phyloP scores from a whole-genome alignment of 306 rosid species.

The Quercus wislizeni region DNA sequence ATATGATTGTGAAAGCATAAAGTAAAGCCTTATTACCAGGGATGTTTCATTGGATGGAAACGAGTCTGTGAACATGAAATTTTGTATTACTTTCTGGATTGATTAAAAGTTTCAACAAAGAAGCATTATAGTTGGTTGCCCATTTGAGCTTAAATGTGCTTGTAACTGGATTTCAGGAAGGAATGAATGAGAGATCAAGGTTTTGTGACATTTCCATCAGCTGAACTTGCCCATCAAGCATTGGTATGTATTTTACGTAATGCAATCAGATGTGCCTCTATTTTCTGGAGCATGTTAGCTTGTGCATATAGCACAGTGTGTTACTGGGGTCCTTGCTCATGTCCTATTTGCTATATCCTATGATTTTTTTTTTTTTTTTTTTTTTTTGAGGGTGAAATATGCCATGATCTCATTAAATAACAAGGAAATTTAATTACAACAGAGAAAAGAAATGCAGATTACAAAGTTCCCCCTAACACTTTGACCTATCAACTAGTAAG shows the following conservation, averaged over 20 bases:
- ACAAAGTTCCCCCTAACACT: no score
- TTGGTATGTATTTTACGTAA: slow-evolving; percentile 48
- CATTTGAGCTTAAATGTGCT: slow-evolving; percentile 2
- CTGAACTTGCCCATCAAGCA: slow-evolving; percentile 77
- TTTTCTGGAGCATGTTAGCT: not conserved
- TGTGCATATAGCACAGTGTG: no score
- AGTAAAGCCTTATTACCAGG: not conserved
- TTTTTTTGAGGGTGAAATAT: no score
- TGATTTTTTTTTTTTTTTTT: not conserved
- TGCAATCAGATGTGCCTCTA: not conserved
- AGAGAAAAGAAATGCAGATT: no score
- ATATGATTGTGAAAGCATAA: not conserved
- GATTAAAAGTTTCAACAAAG: not conserved
- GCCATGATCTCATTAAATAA: no score
- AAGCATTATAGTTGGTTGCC: not conserved
- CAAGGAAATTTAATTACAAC: no score
- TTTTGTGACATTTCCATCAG: slow-evolving; percentile 80
- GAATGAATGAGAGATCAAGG: slow-evolving; percentile 98
- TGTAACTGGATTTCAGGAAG: slow-evolving; percentile 63
- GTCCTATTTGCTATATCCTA: not conserved
- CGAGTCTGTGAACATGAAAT: not conserved
- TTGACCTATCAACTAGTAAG: no score
- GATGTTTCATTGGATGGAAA: not conserved
- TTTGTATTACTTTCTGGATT: not conserved
- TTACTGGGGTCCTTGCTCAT: not conserved